phyloP scores from a whole-genome alignment of 192 early-diverging fungal genomes.

The Gryganskiella cystojenkinii region DNA sequence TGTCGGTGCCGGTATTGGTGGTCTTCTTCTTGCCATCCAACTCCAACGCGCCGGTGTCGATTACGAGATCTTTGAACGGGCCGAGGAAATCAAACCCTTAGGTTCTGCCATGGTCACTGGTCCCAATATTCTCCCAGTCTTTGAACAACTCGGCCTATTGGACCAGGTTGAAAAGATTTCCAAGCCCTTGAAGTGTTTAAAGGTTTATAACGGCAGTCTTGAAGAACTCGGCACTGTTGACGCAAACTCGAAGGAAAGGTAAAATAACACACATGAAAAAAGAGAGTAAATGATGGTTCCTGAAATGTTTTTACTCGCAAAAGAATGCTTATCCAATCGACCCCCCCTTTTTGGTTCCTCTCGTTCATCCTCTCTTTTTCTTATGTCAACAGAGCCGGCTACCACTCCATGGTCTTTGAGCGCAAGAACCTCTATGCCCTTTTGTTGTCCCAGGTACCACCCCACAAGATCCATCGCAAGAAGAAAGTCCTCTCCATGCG shows the following conservation, averaged over 20 bases:
- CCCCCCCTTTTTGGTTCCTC: background rate
- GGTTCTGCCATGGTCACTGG: conserved; percentile 38
- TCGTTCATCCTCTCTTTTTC: background rate
- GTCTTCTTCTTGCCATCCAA: conserved; percentile 16
- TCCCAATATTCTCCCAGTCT: conserved; percentile 30
- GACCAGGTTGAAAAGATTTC: conserved; percentile 29
- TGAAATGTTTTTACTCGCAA: background rate
- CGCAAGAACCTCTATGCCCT: conserved; percentile 18
- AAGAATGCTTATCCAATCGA: background rate
- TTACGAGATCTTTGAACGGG: conserved; percentile 30
- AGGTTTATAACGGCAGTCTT: conserved; percentile 10
- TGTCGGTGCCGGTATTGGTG: conserved; percentile 29
- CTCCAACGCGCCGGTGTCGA: conserved; percentile 21
- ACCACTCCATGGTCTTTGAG: conserved; percentile 24
- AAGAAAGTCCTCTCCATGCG: conserved; percentile 23
- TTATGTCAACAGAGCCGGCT: conserved; percentile 12
- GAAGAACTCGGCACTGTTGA: conserved; percentile 19
- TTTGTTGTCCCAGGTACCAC: conserved; percentile 23
- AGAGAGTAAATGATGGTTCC: too few relatives aligned
- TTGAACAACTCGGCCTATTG: conserved; percentile 24
- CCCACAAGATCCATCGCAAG: conserved; percentile 26
- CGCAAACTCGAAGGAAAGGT: conserved; percentile 31
- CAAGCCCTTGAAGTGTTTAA: conserved; percentile 27
- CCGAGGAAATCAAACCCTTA: conserved; percentile 16
- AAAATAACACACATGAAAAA: too few relatives aligned